Evolutionary conservation across 805 yeast genomes (phyloP).

Genomic region (Candida succiphila): DNA sequence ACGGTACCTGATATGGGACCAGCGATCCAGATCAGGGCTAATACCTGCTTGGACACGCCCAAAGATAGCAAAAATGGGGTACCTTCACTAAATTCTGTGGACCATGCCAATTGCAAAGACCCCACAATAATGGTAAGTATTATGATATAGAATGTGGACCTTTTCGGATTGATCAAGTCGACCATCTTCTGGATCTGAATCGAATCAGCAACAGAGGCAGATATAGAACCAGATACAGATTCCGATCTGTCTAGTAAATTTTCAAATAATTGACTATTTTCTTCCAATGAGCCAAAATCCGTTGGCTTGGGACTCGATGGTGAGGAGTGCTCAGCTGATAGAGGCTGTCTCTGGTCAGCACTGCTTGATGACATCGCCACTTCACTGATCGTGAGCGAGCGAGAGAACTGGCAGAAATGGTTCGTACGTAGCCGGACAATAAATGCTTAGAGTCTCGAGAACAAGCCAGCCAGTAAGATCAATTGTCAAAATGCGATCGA

Average conservation of each 20-base stretch:
- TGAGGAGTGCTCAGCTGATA: too few species aligned
- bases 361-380: too few species aligned
- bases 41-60: conserved; percentile 46
- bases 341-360: too few species aligned
- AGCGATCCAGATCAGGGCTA: conserved; percentile 57
- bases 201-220: neutral
- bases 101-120: conserved; percentile 57
- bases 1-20: conserved; percentile 56
- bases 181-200: neutral
- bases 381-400: too few species aligned
- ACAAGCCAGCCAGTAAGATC: too few species aligned
- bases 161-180: conserved; percentile 27
- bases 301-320: neutral
- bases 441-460: too few species aligned
- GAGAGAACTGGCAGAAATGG: too few species aligned
- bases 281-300: neutral
- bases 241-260: too few species aligned
- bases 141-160: conserved; percentile 34
- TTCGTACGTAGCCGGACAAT: too few species aligned
- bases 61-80: conserved; percentile 50
- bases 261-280: neutral
- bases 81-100: conserved; percentile 55
- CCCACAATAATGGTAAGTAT: conserved; percentile 40
- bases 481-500: too few species aligned
- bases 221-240: neutral